phyloP scores from a whole-genome alignment of 2,329 filamentous ascomycete species.

The Magnaporthiopsis incrustans region DNA sequence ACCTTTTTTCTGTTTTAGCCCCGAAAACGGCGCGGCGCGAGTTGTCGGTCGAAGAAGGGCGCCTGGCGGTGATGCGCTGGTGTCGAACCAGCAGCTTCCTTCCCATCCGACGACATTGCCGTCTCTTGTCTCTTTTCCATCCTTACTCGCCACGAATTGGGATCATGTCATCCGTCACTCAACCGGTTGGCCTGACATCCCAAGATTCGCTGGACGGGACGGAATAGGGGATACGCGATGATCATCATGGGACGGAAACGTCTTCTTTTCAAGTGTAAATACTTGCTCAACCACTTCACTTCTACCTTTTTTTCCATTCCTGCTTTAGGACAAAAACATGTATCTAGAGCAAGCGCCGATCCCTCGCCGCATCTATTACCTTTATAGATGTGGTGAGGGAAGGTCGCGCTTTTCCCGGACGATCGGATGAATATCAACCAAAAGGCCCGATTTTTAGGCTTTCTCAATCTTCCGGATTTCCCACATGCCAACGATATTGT shows the following conservation, averaged over 20 bases:
- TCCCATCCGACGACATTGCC: neutral
- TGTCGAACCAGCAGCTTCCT: neutral
- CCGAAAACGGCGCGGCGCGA: neutral
- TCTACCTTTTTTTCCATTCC: neutral
- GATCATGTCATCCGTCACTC: neutral
- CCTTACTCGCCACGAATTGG: neutral
- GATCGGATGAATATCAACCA: neutral
- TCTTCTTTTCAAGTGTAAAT: slow-evolving; percentile 4
- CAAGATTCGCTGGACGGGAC: neutral
- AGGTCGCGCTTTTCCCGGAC: neutral
- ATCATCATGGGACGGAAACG: neutral
- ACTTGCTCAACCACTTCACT: slow-evolving; percentile 1
- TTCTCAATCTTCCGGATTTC: neutral
- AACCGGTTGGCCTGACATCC: too few relatives aligned
- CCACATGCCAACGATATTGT: neutral
- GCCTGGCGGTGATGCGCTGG: neutral
- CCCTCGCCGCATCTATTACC: too few relatives aligned
- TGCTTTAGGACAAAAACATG: neutral
- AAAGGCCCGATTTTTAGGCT: neutral
- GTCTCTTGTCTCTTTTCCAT: neutral
- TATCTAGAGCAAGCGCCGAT: neutral
- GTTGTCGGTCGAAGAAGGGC: neutral
- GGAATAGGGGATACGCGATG: neutral
- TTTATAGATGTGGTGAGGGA: neutral
- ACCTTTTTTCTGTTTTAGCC: neutral